phyloP scores from a whole-genome alignment of 768 basidiomycete genomes.

The Xerocomus potaroensis region DNA sequence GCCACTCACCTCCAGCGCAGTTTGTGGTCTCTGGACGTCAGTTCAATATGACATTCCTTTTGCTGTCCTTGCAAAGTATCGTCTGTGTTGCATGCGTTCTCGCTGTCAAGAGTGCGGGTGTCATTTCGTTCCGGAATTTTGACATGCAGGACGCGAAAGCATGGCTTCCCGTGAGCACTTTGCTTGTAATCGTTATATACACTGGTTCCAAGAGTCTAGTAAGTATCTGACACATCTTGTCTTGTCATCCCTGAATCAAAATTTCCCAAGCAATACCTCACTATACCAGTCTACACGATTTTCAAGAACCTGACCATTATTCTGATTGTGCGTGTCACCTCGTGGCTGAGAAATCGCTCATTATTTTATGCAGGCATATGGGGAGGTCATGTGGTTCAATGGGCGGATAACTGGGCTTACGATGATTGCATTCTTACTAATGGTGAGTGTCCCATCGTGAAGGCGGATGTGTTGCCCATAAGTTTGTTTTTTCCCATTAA shows the following conservation, averaged over 20 bases:
- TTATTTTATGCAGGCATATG: slow-evolving; percentile 68
- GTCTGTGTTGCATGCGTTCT: slow-evolving; percentile 83
- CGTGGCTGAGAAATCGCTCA: not conserved
- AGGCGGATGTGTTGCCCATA: not conserved
- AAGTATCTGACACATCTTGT: slow-evolving; percentile 31
- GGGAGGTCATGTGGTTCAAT: slow-evolving; percentile 96
- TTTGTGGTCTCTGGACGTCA: slow-evolving; percentile 90
- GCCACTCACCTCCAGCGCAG: slow-evolving; percentile 36
- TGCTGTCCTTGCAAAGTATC: slow-evolving; percentile 84
- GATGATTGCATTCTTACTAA: slow-evolving; percentile 84
- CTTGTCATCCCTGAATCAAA: slow-evolving; percentile 1
- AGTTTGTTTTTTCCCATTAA: not conserved
- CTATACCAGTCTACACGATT: slow-evolving; percentile 97
- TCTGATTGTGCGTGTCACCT: slow-evolving; percentile 65
- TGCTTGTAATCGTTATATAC: slow-evolving; percentile 94
- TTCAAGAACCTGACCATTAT: slow-evolving; percentile 99
- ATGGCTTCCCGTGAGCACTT: slow-evolving; percentile 93
- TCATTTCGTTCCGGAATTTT: slow-evolving; percentile 84
- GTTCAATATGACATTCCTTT: slow-evolving; percentile 97
- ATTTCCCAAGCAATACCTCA: slow-evolving; percentile 78
- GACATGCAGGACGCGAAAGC: slow-evolving; percentile 77
- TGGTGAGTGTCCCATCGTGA: slow-evolving; percentile 49
- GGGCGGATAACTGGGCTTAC: slow-evolving; percentile 85
- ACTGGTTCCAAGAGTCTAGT: slow-evolving; percentile 97
- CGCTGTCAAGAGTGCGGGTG: slow-evolving; percentile 63